Evolutionary conservation across 176 grass and related monocot genomes (phyloP), one percentile per base, ranked within the genome.

Genomic region (Miscanthus lutarioriparius): DNA sequence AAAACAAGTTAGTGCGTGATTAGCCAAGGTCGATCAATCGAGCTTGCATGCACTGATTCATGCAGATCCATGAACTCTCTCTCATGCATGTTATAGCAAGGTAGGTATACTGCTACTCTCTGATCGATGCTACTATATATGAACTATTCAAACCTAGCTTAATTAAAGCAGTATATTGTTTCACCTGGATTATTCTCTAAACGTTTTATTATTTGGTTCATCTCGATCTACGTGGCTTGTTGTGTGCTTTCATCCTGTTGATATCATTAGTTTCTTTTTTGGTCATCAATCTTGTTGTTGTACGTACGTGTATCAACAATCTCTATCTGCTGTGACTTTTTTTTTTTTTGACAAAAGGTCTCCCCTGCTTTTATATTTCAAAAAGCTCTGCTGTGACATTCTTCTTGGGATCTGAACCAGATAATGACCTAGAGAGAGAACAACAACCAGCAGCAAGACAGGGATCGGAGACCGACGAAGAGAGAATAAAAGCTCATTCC

Each of bases 371-470:
- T n/a, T n/a, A n/a, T n/a, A n/a, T n/a, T n/a, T n/a, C n/a, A n/a
- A n/a, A n/a, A n/a, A n/a, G n/a, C n/a, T 43, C 40, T 26, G 5
- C n/a, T 59, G 47, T 77, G 59, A 87, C 84, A 87, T 90, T 83
- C 84, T 87, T 80, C 84, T 91, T 70, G 89, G 89, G 89, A 91
- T 91, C 80, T 80, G 89, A 80, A 83, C 85, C 70, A 87, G 89
- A 44, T 40, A 87, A 64, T 53, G 80, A 87, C 67, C 77, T 83
- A 63, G 16, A 47, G 23, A 15, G 28, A 54, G 48, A 66, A 32
- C 54, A 25, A 22, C 68, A 65, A 56, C 20, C 53, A 58, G 53
- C 53, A 58, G 53, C 64, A 75, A 15, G 84, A 23, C 44, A 74
- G 47, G 72, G n/a, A n/a, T n/a, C n/a, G n/a, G 63, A 77, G 64